Conservation (phyloP, 129 eudicot genomes). For the Oenanthe sinensis region DNA sequence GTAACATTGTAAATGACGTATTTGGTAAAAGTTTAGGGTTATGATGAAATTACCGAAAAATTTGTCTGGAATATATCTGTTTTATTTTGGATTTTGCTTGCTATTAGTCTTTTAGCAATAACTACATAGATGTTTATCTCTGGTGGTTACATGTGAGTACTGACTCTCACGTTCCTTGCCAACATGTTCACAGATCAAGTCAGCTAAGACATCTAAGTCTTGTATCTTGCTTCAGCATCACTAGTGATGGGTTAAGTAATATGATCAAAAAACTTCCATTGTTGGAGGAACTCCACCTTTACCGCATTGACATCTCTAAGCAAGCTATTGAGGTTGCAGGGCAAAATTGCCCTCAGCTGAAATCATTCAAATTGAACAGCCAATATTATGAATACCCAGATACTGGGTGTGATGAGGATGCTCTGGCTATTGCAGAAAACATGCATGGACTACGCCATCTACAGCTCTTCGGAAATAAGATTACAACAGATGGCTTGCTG, state of each 20-base stretch:
- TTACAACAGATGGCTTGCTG: conserved; percentile 55
- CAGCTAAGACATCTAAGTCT: conserved; percentile 40
- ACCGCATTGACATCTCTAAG: conserved; percentile 13
- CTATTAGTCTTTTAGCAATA: background rate
- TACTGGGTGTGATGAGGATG: conserved; percentile 36
- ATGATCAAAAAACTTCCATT: conserved; percentile 36
- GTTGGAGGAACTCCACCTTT: conserved; percentile 49
- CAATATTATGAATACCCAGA: conserved; percentile 10
- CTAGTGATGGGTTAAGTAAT: conserved; percentile 19
- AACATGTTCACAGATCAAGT: conserved; percentile 34
- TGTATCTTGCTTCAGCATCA: conserved; percentile 21
- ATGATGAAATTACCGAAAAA: background rate
- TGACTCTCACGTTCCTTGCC: conserved; percentile 1
- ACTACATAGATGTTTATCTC: background rate
- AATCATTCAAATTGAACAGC: conserved; percentile 39
- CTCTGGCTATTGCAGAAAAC: conserved; percentile 46
- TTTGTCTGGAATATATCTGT: background rate
- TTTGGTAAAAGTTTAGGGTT: background rate
- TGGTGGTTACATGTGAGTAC: background rate
- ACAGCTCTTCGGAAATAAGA: conserved; percentile 47
- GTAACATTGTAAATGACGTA: background rate
- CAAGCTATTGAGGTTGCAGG: conserved; percentile 33
- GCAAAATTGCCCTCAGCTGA: conserved; percentile 36
- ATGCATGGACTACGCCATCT: conserved; percentile 58
- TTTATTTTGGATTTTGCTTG: background rate